phyloP scores from a whole-genome alignment of 2,329 filamentous ascomycete genomes.

The Aurifilum marmelostoma region DNA sequence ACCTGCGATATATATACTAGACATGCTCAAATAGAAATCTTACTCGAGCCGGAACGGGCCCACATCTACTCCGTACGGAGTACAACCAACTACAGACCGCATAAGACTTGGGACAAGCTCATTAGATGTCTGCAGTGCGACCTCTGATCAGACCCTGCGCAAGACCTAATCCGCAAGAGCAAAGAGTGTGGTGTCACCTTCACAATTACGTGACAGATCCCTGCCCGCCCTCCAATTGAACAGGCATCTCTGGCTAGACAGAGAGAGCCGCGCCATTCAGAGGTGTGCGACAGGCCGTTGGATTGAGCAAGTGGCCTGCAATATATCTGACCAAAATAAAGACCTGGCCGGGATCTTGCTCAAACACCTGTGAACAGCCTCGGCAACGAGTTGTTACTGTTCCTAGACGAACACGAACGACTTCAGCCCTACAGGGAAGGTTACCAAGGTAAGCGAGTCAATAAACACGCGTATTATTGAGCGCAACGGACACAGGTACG shows the following conservation, averaged over 20 bases:
- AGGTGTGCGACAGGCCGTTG: background rate
- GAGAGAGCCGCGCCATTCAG: background rate
- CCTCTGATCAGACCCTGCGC: background rate
- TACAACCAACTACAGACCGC: background rate
- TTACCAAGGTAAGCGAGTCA: background rate
- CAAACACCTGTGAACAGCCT: background rate
- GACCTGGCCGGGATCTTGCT: background rate
- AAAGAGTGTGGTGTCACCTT: background rate
- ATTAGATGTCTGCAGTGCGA: background rate
- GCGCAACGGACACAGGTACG: background rate
- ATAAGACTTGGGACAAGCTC: too few relatives aligned
- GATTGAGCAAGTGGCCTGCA: background rate
- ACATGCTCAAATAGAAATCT: background rate
- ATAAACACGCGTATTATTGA: background rate
- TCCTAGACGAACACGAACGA: background rate
- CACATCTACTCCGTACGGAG: background rate
- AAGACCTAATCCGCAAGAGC: background rate
- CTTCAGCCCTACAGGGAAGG: conserved; percentile 20
- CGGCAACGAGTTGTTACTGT: background rate
- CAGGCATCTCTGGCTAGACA: background rate
- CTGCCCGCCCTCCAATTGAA: background rate
- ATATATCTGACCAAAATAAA: background rate
- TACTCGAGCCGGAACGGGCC: background rate
- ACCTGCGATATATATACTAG: background rate
- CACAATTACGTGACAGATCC: background rate